Conservation (phyloP, 1,284 basidiomycete genomes). For the Ganoderma multipileum region DNA sequence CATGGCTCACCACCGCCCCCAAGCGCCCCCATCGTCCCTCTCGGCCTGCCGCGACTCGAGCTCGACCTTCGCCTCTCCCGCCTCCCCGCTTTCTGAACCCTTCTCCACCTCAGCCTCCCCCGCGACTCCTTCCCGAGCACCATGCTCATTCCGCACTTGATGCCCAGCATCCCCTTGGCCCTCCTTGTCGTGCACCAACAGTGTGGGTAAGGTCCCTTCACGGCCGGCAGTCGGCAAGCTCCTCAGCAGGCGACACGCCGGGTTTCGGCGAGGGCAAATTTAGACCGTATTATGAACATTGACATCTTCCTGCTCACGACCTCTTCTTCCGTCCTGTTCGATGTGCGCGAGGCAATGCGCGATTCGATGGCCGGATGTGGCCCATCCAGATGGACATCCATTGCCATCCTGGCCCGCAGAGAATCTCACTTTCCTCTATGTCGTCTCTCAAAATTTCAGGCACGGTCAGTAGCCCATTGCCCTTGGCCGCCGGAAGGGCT, state of each 20-base stretch:
- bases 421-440: neutral
- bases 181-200: neutral
- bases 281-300: constrained; percentile 16
- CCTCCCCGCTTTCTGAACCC: neutral
- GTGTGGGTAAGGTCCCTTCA: neutral
- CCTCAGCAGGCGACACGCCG: constrained; percentile 5
- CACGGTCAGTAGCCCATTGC: neutral
- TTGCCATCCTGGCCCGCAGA: neutral
- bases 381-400: neutral
- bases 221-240: constrained; percentile 3
- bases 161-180: neutral
- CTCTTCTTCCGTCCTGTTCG: neutral
- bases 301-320: neutral
- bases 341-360: neutral
- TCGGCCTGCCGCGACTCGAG: constrained; percentile 29
- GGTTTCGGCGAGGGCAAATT: constrained; percentile 23
- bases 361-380: neutral
- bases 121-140: neutral
- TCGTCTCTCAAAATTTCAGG: neutral
- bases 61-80: constrained; percentile 20
- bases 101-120: neutral
- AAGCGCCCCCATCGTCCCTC: constrained; percentile 14
- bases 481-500: neutral
- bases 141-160: neutral
- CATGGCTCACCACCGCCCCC: constrained; percentile 8